Conservation (phyloP, 108 stramenopile genomes). For the Pseudonitzschia multiseries region DNA sequence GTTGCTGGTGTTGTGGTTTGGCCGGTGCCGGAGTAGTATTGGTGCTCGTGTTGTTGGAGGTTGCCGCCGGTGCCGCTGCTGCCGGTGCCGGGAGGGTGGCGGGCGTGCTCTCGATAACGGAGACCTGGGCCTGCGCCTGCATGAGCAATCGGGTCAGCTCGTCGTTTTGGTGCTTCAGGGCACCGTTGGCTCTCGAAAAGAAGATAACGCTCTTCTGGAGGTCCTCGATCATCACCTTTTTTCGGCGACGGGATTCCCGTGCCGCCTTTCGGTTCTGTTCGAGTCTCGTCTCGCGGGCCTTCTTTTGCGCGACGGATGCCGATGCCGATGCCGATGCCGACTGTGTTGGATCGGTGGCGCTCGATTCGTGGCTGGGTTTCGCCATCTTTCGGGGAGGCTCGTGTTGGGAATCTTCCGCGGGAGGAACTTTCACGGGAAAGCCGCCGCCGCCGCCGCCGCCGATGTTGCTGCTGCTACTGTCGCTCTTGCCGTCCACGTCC, state of each 20-base stretch:
- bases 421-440: too few species aligned
- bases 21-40: too few species aligned
- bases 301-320: conserved; percentile 21
- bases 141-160: conserved; percentile 65
- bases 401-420: too few species aligned
- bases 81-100: not conserved
- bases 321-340: not conserved
- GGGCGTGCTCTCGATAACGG: conserved; percentile 33
- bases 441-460: not conserved
- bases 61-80: not conserved
- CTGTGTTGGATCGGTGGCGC: too few species aligned
- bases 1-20: not conserved
- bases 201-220: conserved; percentile 82
- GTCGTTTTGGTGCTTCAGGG: conserved; percentile 74
- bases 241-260: conserved; percentile 72
- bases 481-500: not conserved
- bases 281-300: conserved; percentile 71
- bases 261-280: conserved; percentile 90
- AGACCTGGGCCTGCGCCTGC: conserved; percentile 61
- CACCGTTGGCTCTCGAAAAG: conserved; percentile 74
- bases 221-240: conserved; percentile 87
- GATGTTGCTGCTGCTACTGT: not conserved
- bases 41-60: not conserved
- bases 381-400: not conserved
- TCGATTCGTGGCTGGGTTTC: not conserved